phyloP scores from a whole-genome alignment of 2,329 filamentous ascomycete species.

The Aspergillus sp. region DNA sequence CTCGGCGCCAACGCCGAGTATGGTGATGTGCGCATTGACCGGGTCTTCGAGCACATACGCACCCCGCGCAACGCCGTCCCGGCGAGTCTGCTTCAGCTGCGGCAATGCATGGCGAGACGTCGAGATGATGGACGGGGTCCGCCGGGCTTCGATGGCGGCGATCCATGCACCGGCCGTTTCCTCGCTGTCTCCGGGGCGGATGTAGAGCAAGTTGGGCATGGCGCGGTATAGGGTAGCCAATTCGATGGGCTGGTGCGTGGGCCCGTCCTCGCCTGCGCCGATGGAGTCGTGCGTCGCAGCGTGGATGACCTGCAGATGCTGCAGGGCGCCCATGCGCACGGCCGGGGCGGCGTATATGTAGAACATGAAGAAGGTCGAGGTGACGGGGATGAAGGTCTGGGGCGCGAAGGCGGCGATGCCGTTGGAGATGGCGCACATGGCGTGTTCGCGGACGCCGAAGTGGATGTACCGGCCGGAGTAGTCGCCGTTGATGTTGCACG shows the following conservation, averaged over 20 bases:
- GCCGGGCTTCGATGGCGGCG: conserved; percentile 30
- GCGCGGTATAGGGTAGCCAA: conserved; percentile 49
- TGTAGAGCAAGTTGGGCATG: conserved; percentile 55
- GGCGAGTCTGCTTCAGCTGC: conserved; percentile 29
- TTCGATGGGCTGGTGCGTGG: conserved; percentile 54
- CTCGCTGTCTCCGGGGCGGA: conserved; percentile 51
- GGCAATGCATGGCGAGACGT: conserved; percentile 34
- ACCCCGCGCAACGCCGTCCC: conserved; percentile 30
- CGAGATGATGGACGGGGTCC: conserved; percentile 36
- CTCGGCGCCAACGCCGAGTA: conserved; percentile 45
- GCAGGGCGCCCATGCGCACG: conserved; percentile 52
- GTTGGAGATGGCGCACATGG: conserved; percentile 72
- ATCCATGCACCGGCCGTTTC: conserved; percentile 42
- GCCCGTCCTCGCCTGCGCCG: conserved; percentile 52
- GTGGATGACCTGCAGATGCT: conserved; percentile 48
- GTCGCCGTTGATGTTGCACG: conserved; percentile 39
- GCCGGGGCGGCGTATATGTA: conserved; percentile 50
- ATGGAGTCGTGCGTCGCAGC: conserved; percentile 54
- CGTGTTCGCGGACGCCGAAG: conserved; percentile 53
- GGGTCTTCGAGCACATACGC: conserved; percentile 35
- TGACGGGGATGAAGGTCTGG: conserved; percentile 49
- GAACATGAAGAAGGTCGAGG: conserved; percentile 56
- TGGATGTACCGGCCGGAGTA: conserved; percentile 42
- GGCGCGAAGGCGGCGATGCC: conserved; percentile 50
- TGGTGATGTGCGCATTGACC: conserved; percentile 32